Base-by-base conservation (phyloP, 495 filamentous ascomycete species). In the Acidomyces sp. region DNA sequence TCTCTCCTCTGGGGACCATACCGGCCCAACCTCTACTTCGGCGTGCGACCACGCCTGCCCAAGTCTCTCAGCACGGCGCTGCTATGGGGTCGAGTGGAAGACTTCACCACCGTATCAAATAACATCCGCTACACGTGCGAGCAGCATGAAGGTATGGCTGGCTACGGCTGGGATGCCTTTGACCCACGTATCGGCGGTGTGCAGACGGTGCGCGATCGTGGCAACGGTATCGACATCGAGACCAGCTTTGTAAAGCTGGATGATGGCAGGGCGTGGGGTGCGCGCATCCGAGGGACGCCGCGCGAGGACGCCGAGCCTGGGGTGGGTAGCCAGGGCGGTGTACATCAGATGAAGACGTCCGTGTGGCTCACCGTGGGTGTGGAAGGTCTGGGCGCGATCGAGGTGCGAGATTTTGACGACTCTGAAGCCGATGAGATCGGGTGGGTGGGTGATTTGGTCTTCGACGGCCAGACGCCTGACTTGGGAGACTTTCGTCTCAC, bases 81-180 rank as follows among this genome's bases (percentile, higher is more conserved):
- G 57, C 69, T 96, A 68, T 97, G 92, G 92, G 72, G 77, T 13
- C 81, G 80, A 57, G 80, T 93, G 28, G 84, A 96, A 47, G 74
- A 81, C 46, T 93, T 78, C 60, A 60, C 65, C 39, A 73, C 73
- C 31, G 74, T 87, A 41, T 85, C 93, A 62, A 55, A 77, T 43
- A 85, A 76, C 55, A 76, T 95, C 49, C 78, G 90, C 45, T 82
- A 96, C 58, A 93, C 92, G 0, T 97, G 90, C 61, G 90, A 96
- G 56, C 90, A 97, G 59, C 70, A 87, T 56, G 85, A 93, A 55
- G 81, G 78, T 43, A 94, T 97, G 80, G 77, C 76, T 29, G 86
- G 90, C 25, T 97, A 97, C 57, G 90, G 88, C 44, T 97, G 90
- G 90, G 88, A 96, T 48, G 73, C 90, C 53, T 97, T 92, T 62